These are phyloP conservation scores for Stemphylium vesicarium DNA, from an alignment of 2,329 filamentous ascomycete genomes.

Conservation along the genomic window DNA sequence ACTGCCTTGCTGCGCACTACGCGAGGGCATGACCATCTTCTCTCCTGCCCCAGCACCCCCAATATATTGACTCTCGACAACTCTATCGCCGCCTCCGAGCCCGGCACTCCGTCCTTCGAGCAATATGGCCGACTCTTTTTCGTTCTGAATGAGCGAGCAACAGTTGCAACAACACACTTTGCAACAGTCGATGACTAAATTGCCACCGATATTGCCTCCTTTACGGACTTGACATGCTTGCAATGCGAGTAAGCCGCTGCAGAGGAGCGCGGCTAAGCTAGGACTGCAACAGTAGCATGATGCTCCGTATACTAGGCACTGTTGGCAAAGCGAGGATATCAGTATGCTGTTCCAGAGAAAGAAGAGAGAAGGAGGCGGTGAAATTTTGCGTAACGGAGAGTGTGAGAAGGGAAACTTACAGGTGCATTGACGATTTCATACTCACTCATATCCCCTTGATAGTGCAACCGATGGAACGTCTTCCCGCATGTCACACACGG, in stretches of 20 bases:
- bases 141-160: conserved; percentile 2
- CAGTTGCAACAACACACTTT: conserved; percentile 4
- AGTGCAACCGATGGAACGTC: conserved; percentile 4
- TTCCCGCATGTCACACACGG: conserved; percentile 7
- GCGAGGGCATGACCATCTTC: background rate
- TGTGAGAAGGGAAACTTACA: background rate
- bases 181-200: background rate
- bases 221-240: background rate
- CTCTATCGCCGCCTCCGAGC: background rate
- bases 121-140: conserved; percentile 1
- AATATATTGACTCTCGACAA: background rate
- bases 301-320: background rate
- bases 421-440: background rate
- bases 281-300: no score
- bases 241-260: background rate
- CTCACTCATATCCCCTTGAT: background rate
- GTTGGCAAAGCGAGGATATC: background rate
- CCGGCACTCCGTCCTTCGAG: background rate
- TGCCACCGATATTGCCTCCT: background rate
- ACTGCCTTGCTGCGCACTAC: no score
- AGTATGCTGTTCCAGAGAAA: background rate
- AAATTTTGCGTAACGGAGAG: background rate
- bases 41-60: background rate
- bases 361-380: background rate
- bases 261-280: no score